Evolutionary conservation across 768 basidiomycete species (phyloP).

Genomic region (Lepiota subincarnata): DNA sequence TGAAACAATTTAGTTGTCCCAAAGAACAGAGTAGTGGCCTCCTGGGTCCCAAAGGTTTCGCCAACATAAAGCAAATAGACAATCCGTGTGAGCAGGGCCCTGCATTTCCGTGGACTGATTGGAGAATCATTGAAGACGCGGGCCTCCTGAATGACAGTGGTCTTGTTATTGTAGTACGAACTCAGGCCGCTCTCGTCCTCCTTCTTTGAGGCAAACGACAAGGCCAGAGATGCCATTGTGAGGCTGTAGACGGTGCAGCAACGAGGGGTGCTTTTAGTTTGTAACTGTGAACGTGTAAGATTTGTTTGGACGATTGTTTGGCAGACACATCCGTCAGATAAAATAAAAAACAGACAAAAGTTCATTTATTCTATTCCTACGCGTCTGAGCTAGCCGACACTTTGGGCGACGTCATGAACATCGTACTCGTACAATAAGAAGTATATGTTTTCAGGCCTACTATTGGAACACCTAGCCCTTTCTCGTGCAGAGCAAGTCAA

Average conservation of each 20-base stretch:
- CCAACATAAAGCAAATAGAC: conserved; percentile 96
- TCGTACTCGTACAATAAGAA: conserved; percentile 5
- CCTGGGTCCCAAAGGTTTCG: conserved; percentile 91
- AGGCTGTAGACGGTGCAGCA: conserved; percentile 15
- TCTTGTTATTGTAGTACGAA: conserved; percentile 95
- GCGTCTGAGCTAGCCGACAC: conserved; percentile 8
- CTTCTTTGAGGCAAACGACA: conserved; percentile 88
- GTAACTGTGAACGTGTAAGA: conserved; percentile 35
- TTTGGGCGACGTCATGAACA: conserved; percentile 1
- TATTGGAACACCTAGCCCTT: not conserved
- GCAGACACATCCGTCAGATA: conserved; percentile 13
- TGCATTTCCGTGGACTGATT: conserved; percentile 95
- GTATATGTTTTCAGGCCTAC: conserved; percentile 7
- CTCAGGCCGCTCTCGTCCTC: conserved; percentile 94
- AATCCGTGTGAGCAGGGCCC: conserved; percentile 92
- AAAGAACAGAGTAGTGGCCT: conserved; percentile 97
- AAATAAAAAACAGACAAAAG: not conserved
- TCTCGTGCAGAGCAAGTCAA: conserved; percentile 11
- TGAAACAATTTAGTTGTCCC: conserved; percentile 99
- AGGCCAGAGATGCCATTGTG: conserved; percentile 49
- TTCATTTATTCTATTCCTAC: conserved; percentile 8
- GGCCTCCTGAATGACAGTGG: conserved; percentile 96
- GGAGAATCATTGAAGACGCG: conserved; percentile 99
- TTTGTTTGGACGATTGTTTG: conserved; percentile 36
- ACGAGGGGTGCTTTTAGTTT: conserved; percentile 7